Conservation (phyloP, 2,329 filamentous ascomycete genomes). For the Beauveria scarabaeidicola region DNA sequence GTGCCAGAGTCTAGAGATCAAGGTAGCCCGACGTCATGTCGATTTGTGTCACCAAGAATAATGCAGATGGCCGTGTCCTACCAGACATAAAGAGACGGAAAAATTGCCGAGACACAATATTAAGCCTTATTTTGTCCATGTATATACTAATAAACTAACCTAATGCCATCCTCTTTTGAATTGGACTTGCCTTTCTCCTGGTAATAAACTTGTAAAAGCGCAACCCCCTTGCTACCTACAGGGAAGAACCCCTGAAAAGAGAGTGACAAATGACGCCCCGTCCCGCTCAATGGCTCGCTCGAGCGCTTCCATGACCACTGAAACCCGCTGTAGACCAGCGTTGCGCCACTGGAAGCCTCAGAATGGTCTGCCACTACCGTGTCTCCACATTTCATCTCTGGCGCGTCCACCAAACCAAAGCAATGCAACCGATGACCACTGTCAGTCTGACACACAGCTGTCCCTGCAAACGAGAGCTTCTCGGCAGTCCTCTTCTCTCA, state of each 20-base stretch:
- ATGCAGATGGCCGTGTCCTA: not conserved
- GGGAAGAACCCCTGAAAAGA: not conserved
- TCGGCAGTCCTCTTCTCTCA: not conserved
- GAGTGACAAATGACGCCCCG: not conserved
- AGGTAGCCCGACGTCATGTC: not conserved
- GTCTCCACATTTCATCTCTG: conserved; percentile 9
- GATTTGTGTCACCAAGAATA: not conserved
- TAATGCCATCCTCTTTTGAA: too few species aligned
- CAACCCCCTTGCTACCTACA: not conserved
- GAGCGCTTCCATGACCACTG: not conserved
- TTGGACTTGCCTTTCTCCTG: not conserved
- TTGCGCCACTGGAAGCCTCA: not conserved
- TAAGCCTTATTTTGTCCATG: too few species aligned
- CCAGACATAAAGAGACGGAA: not conserved
- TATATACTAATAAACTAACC: too few species aligned
- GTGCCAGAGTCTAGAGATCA: too few species aligned
- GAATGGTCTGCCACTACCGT: not conserved
- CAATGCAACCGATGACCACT: not conserved
- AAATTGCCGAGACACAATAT: not conserved
- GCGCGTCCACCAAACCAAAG: not conserved
- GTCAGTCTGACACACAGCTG: not conserved
- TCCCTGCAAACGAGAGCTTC: not conserved
- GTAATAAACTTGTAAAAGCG: too few species aligned
- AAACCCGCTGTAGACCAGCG: not conserved
- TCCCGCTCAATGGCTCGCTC: not conserved